Evolutionary conservation across 208 protist species (phyloP).

Genomic region (Acanthamoeba castellanii): DNA sequence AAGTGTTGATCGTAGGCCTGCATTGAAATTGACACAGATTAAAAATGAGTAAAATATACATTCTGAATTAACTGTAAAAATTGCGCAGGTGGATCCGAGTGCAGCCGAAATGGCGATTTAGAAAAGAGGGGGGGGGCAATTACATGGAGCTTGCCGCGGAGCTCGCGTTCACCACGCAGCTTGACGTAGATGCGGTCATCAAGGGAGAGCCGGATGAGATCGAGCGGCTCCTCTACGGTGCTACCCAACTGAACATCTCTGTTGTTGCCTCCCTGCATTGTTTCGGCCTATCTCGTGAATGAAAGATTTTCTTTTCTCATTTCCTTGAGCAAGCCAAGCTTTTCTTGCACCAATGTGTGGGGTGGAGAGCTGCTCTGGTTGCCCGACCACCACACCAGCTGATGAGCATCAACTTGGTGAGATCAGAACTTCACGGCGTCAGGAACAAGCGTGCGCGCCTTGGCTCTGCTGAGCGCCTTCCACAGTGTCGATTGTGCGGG

Average conservation of each 20-base stretch:
- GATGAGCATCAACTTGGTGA: too few species aligned
- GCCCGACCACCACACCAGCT: too few species aligned
- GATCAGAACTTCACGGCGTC: too few species aligned
- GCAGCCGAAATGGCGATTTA: background rate
- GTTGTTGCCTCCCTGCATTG: conserved; percentile 17
- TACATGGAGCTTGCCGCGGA: conserved; percentile 92
- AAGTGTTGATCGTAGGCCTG: conserved; percentile 95
- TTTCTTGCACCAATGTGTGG: too few species aligned
- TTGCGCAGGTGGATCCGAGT: background rate
- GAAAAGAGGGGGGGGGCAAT: background rate
- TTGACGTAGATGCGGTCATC: conserved; percentile 93
- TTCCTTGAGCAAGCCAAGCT: too few species aligned
- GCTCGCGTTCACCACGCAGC: conserved; percentile 91
- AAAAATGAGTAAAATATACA: background rate
- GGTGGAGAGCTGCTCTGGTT: too few species aligned
- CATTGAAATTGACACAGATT: background rate
- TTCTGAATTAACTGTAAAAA: background rate
- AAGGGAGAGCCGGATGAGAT: conserved; percentile 91
- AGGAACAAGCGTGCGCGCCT: too few species aligned
- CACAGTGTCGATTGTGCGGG: too few species aligned
- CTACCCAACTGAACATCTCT: conserved; percentile 26
- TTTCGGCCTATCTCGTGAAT: background rate
- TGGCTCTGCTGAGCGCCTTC: too few species aligned
- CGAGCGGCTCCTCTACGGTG: conserved; percentile 90
- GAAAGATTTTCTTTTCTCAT: background rate